A percentile compares a stretch with the other conserved stretches of the same genome.
phyloP scores from a whole-genome alignment of 2,329 filamentous ascomycete species.

The Pseudopithomyces maydicus region DNA sequence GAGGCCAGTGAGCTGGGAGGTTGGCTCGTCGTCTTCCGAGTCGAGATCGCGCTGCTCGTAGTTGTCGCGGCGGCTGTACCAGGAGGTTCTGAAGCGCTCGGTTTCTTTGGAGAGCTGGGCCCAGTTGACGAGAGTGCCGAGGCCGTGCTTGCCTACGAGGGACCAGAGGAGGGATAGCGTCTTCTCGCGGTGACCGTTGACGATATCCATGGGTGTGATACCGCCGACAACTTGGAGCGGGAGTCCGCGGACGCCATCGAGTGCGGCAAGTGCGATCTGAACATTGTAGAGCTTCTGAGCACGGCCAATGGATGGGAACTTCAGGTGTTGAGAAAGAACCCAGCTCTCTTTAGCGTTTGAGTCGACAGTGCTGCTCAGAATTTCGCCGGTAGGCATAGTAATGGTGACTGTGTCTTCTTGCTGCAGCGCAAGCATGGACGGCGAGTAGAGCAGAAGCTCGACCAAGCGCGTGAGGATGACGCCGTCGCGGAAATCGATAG shows the following conservation, averaged over 20 bases:
- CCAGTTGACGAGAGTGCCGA: conserved; percentile 61
- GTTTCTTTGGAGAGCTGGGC: conserved; percentile 59
- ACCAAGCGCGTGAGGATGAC: conserved; percentile 64
- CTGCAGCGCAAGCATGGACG: conserved; percentile 33
- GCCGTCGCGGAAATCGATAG: conserved; percentile 66
- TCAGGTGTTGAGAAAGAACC: conserved; percentile 62
- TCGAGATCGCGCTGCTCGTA: conserved; percentile 38
- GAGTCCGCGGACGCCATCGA: conserved; percentile 52
- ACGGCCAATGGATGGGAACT: conserved; percentile 60
- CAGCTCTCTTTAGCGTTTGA: conserved; percentile 45
- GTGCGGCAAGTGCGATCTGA: conserved; percentile 60
- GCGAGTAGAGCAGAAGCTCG: conserved; percentile 60
- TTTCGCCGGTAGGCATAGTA: conserved; percentile 51
- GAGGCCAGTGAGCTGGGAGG: conserved; percentile 32
- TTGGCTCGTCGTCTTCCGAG: conserved; percentile 34
- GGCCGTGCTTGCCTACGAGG: conserved; percentile 62
- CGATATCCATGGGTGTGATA: conserved; percentile 62
- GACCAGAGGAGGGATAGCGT: conserved; percentile 66
- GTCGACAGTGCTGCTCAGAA: conserved; percentile 45
- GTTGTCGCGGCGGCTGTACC: conserved; percentile 36
- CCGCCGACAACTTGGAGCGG: conserved; percentile 47
- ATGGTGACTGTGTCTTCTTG: conserved; percentile 51
- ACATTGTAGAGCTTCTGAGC: conserved; percentile 65
- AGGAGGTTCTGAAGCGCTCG: conserved; percentile 44
- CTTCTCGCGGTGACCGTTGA: conserved; percentile 68